A percentile compares a stretch with the other conserved stretches of the same genome.
Conservation (phyloP, 306 rosid species). For the Macrotyloma uniflorum region DNA sequence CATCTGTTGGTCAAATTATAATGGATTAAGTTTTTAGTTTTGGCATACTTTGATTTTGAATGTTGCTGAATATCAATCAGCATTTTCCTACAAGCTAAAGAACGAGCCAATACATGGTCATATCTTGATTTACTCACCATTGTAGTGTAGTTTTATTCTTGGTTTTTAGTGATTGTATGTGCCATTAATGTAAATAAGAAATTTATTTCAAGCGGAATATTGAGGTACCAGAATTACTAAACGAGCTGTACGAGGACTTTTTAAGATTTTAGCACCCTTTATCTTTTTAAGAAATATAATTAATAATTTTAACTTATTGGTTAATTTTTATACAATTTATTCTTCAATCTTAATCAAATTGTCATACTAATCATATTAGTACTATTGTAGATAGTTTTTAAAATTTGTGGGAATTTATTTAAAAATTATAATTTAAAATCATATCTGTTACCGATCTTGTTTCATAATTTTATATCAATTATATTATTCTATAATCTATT, state of each 20-base stretch:
- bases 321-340: too few relatives aligned
- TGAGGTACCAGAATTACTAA: neutral
- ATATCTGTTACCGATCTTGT: too few relatives aligned
- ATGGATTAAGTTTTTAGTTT: constrained; percentile 49
- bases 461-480: too few relatives aligned
- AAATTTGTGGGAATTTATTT: too few relatives aligned
- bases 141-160: constrained; percentile 23
- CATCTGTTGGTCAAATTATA: constrained; percentile 82
- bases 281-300: too few relatives aligned
- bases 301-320: neutral
- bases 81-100: constrained; percentile 40
- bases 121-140: constrained; percentile 11
- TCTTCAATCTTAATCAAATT: too few relatives aligned
- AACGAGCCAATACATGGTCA: constrained; percentile 33
- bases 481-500: too few relatives aligned
- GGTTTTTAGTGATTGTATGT: constrained; percentile 36
- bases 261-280: neutral
- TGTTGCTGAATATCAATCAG: constrained; percentile 33
- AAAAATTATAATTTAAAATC: too few relatives aligned
- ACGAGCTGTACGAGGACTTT: neutral
- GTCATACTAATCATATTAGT: too few relatives aligned
- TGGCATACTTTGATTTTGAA: constrained; percentile 29
- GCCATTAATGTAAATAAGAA: constrained; percentile 50
- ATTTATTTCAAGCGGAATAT: constrained; percentile 30
- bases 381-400: too few relatives aligned